Conservation (phyloP, 148 eudicot species). For the Vaccinium myrtillus region DNA sequence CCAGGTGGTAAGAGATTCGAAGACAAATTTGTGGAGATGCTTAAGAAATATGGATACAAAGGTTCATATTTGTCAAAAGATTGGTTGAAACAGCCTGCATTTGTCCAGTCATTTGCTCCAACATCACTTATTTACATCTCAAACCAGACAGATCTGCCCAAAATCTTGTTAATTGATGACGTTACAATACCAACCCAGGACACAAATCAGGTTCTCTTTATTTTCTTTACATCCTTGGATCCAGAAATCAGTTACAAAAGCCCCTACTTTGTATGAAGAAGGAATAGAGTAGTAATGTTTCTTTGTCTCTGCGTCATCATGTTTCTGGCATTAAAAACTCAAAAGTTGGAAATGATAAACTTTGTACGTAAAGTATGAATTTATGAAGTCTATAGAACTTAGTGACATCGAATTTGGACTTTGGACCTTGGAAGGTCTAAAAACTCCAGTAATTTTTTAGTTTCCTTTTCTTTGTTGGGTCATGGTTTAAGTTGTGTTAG, state of each 20-base stretch:
- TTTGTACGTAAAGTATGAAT: neutral
- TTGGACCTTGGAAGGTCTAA: neutral
- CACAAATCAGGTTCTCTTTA: conserved; percentile 74
- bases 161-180: conserved; percentile 79
- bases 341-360: neutral
- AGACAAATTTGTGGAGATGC: conserved; percentile 76
- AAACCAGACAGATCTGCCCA: conserved; percentile 83
- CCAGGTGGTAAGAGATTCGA: conserved; percentile 75
- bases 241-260: neutral
- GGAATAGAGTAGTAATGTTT: neutral
- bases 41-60: conserved; percentile 76
- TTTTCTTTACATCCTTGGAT: neutral
- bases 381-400: neutral
- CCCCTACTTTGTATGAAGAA: neutral
- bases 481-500: neutral
- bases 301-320: neutral
- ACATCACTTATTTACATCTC: conserved; percentile 73
- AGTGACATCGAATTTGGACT: neutral
- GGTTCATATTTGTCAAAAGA: conserved; percentile 83
- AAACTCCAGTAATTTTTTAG: neutral
- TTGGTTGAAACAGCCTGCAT: conserved; percentile 88
- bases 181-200: conserved; percentile 65
- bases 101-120: conserved; percentile 97
- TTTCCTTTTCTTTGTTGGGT: neutral
- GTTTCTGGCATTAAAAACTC: neutral